Percentiles rank a stretch among this genome's conserved stretches.
phyloP scores from a whole-genome alignment of 495 filamentous ascomycete species.

The Penicillium goetzii region DNA sequence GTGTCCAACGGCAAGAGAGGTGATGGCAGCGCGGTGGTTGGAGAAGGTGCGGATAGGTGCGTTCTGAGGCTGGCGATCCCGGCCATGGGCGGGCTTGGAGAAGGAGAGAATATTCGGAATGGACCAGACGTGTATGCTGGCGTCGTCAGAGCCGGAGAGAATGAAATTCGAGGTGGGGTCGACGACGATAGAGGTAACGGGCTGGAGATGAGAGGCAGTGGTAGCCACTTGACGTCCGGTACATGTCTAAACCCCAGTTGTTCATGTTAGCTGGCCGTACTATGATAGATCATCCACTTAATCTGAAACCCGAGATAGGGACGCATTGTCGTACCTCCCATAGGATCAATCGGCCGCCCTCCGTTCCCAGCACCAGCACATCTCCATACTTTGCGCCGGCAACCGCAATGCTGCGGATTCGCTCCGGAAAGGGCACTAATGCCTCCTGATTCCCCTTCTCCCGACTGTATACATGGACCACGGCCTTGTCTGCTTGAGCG shows the following conservation, averaged over 20 bases:
- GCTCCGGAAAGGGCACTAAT: conserved; percentile 81
- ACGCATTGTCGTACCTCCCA: conserved; percentile 75
- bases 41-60: conserved; percentile 69
- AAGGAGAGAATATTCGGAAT: conserved; percentile 72
- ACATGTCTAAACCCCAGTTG: conserved; percentile 58
- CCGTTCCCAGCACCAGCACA: conserved; percentile 81
- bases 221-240: conserved; percentile 88
- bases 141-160: conserved; percentile 85
- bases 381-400: conserved; percentile 63
- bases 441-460: conserved; percentile 84
- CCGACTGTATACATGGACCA: conserved; percentile 87
- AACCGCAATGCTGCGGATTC: conserved; percentile 72
- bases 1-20: conserved; percentile 67
- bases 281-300: conserved; percentile 15
- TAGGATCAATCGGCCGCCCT: conserved; percentile 80
- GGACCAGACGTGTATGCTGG: conserved; percentile 89
- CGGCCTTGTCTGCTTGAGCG: conserved; percentile 86
- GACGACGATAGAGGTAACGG: conserved; percentile 74
- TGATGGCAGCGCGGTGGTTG: conserved; percentile 80
- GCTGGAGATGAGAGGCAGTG: conserved; percentile 83
- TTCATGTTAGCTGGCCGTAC: conserved; percentile 10
- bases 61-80: conserved; percentile 47
- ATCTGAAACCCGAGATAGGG: conserved; percentile 4
- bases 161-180: conserved; percentile 76
- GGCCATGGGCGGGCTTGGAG: conserved; percentile 43